Percentiles rank a stretch among this genome's conserved stretches.
These are phyloP conservation scores for Ophiognomonia clavigignenti-juglandacearum DNA, from an alignment of 2,329 filamentous ascomycete species.

Conservation along the genomic window DNA sequence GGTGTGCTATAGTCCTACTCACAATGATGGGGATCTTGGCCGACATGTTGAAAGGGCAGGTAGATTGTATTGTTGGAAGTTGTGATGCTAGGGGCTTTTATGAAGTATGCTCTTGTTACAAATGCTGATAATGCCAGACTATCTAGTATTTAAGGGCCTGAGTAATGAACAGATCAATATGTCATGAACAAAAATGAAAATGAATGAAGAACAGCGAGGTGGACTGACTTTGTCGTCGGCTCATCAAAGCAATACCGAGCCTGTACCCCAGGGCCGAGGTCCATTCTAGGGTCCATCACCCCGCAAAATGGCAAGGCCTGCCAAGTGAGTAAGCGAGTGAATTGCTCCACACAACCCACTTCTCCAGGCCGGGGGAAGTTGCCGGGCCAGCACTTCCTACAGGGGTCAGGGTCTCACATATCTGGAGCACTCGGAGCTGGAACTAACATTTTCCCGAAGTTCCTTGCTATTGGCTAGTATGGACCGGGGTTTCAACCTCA, in stretches of 20 bases:
- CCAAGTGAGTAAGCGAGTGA: no score
- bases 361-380: not conserved
- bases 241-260: not conserved
- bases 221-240: not conserved
- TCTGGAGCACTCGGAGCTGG: not conserved
- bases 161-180: no score
- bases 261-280: not conserved
- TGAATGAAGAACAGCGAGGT: no score
- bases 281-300: no score
- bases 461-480: not conserved
- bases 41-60: constrained; percentile 22
- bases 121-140: no score
- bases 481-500: constrained; percentile 2
- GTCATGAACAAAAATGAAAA: no score
- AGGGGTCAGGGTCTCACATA: not conserved
- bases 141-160: no score
- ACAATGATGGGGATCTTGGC: constrained; percentile 22
- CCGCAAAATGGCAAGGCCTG: no score
- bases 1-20: constrained; percentile 3
- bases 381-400: not conserved
- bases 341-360: no score
- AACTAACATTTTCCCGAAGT: constrained; percentile 1
- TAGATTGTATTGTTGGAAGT: no score
- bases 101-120: no score
- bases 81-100: no score